A percentile compares a stretch with the other conserved stretches of the same genome.
phyloP scores from a whole-genome alignment of 768 basidiomycete species.

The Holtermanniella nyarrowii region DNA sequence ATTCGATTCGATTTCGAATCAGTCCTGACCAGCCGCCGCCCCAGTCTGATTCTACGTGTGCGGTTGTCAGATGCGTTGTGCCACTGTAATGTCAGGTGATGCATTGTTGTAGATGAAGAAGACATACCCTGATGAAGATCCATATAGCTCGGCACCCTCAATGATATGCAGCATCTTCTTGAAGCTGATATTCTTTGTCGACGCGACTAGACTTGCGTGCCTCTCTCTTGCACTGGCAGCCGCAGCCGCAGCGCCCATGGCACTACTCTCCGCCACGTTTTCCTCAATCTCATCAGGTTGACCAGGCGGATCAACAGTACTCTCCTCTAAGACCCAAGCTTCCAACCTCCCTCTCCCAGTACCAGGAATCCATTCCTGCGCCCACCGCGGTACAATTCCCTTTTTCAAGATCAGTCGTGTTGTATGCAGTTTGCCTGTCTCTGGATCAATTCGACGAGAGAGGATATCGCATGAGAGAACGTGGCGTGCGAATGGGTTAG shows the following conservation, averaged over 20 bases:
- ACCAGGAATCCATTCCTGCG: conserved; percentile 57
- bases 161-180: conserved; percentile 88
- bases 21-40: conserved; percentile 79
- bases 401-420: conserved; percentile 86
- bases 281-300: conserved; percentile 18
- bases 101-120: neutral
- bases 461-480: conserved; percentile 93
- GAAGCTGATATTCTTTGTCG: conserved; percentile 84
- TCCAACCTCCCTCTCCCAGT: conserved; percentile 52
- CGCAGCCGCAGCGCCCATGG: neutral
- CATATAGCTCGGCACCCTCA: conserved; percentile 64
- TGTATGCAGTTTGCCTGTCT: conserved; percentile 63
- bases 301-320: conserved; percentile 76
- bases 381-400: conserved; percentile 86
- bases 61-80: conserved; percentile 78
- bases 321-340: conserved; percentile 91
- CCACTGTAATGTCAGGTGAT: conserved; percentile 44
- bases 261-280: conserved; percentile 1
- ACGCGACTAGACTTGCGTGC: conserved; percentile 49
- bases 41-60: conserved; percentile 73
- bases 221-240: neutral
- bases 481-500: conserved; percentile 87
- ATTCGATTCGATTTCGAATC: conserved; percentile 54
- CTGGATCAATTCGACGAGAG: conserved; percentile 61
- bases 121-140: conserved; percentile 59